A percentile compares a stretch with the other conserved stretches of the same genome.
Evolutionary conservation across 345 rosid species (phyloP).

Genomic region (Populus tremula): DNA sequence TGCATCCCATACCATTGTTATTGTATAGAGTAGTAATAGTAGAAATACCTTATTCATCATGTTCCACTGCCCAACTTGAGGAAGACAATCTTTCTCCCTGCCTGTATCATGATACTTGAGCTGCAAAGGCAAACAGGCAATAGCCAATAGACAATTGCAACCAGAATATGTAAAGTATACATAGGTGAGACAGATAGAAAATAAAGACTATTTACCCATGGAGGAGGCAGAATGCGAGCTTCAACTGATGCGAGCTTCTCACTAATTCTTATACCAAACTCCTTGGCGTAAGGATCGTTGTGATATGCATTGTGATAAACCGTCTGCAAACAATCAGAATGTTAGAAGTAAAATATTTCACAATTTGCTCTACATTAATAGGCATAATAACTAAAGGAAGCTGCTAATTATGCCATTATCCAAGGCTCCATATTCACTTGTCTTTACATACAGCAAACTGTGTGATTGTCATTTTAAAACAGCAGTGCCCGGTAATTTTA

Average conservation of each 20-base stretch:
- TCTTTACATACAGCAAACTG: neutral
- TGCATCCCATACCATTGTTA: neutral
- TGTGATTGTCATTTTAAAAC: neutral
- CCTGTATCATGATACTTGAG: constrained; percentile 96
- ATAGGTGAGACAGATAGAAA: neutral
- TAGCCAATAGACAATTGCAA: neutral
- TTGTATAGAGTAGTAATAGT: neutral
- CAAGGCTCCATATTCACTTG: neutral
- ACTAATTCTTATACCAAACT: constrained; percentile 93
- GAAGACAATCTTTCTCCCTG: constrained; percentile 75
- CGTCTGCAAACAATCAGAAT: constrained; percentile 45
- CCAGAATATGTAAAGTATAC: neutral
- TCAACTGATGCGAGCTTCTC: constrained; percentile 87
- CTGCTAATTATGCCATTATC: neutral
- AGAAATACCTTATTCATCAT: constrained; percentile 91
- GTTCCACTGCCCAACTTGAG: constrained; percentile 98
- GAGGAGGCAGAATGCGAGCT: constrained; percentile 94
- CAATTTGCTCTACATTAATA: neutral
- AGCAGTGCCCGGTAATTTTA: neutral
- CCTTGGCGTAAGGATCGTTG: constrained; percentile 80
- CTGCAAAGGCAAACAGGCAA: constrained; percentile 39
- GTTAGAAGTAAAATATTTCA: neutral
- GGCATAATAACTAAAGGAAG: neutral
- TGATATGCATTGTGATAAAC: constrained; percentile 70
- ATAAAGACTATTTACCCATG: constrained; percentile 53